Evolutionary conservation across 1,284 basidiomycete species (phyloP).

Genomic region (Rhodotorula mucilaginosa): DNA sequence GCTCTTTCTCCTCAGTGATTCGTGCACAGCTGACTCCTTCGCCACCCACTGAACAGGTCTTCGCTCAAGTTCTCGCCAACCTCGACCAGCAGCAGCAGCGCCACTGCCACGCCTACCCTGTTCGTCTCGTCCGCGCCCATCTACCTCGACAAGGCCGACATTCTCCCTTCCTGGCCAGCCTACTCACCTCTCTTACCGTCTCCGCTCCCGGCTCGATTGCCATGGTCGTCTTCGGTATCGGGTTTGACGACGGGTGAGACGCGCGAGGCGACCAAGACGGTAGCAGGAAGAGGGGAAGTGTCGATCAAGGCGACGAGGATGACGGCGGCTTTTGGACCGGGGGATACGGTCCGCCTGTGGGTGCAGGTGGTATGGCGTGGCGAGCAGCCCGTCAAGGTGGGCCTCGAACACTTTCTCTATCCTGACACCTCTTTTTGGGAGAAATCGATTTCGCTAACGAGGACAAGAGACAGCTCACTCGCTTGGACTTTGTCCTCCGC

Average conservation of each 20-base stretch:
- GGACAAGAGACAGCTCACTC: slow-evolving; percentile 12
- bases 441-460: too few relatives aligned
- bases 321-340: slow-evolving; percentile 28
- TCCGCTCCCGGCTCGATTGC: slow-evolving; percentile 15
- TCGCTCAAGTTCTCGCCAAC: too few relatives aligned
- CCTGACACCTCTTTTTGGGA: too few relatives aligned
- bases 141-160: slow-evolving; percentile 32
- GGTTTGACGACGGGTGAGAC: slow-evolving; percentile 23
- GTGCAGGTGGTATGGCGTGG: slow-evolving; percentile 27
- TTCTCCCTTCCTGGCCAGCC: slow-evolving; percentile 22
- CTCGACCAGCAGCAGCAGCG: slow-evolving; percentile 5
- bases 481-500: slow-evolving; percentile 23
- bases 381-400: slow-evolving; percentile 7
- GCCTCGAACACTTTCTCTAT: too few relatives aligned
- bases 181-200: slow-evolving; percentile 18
- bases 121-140: slow-evolving; percentile 17
- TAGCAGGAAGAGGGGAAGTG: slow-evolving; percentile 16
- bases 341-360: slow-evolving; percentile 19
- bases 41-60: background rate
- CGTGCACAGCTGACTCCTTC: too few relatives aligned
- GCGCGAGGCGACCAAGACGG: slow-evolving; percentile 6
- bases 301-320: slow-evolving; percentile 19
- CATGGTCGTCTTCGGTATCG: slow-evolving; percentile 15
- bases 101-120: slow-evolving; percentile 12
- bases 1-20: too few relatives aligned